A percentile compares a stretch with the other conserved stretches of the same genome.
Evolutionary conservation across 148 eudicot species (phyloP).

Genomic region (Mesembryanthemum crystallinum): DNA sequence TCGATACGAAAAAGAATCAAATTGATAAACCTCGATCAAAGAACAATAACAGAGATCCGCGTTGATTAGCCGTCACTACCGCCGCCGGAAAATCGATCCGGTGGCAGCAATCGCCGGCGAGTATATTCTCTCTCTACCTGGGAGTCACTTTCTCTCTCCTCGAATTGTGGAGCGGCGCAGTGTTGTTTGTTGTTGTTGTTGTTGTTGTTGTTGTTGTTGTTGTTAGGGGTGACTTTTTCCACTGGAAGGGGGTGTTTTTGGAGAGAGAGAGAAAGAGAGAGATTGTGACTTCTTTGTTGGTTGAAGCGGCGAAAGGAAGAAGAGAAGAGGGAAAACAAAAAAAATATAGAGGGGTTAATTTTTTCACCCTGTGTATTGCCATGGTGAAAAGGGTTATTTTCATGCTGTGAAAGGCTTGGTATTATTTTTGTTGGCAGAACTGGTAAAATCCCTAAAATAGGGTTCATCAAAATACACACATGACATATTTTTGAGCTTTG

Average conservation of each 20-base stretch:
- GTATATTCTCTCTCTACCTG: too few relatives aligned
- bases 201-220: too few relatives aligned
- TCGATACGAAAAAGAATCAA: not conserved
- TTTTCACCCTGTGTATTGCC: not conserved
- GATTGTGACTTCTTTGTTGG: too few relatives aligned
- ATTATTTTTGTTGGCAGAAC: not conserved
- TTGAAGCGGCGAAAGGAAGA: too few relatives aligned
- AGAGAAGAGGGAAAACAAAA: not conserved
- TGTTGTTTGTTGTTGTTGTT: too few relatives aligned
- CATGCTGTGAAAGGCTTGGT: not conserved
- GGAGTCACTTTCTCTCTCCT: conserved; percentile 4
- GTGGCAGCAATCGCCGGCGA: conserved; percentile 12
- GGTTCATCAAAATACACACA: too few relatives aligned
- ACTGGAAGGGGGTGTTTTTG: too few relatives aligned
- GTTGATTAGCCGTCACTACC: not conserved
- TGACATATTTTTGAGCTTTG: too few relatives aligned
- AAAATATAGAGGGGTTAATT: too few relatives aligned
- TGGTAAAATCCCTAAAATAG: too few relatives aligned
- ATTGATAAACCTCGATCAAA: not conserved
- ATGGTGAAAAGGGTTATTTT: not conserved
- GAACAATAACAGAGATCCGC: not conserved
- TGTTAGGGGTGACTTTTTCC: too few relatives aligned
- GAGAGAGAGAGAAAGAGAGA: too few relatives aligned
- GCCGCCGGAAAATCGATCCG: conserved; percentile 15
- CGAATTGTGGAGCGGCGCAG: conserved; percentile 9